Conservation (phyloP, 1,284 basidiomycete genomes). For the Melampsora americana region DNA sequence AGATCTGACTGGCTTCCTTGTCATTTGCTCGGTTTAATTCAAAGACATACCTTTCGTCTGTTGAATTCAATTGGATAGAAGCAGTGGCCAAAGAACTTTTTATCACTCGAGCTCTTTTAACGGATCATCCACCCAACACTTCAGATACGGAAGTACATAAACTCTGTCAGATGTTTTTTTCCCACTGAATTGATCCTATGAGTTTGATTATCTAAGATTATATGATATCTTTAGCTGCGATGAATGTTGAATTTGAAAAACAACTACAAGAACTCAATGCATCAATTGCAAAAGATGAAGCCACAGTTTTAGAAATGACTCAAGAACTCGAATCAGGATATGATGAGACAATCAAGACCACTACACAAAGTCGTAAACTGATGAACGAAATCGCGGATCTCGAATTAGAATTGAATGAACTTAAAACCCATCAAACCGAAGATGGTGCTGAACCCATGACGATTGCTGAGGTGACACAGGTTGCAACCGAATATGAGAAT, state of each 20-base stretch:
- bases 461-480: slow-evolving; percentile 31
- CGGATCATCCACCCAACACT: slow-evolving; percentile 14
- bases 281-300: slow-evolving; percentile 18
- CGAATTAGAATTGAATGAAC: slow-evolving; percentile 38
- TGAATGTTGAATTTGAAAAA: slow-evolving; percentile 19
- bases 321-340: slow-evolving; percentile 33
- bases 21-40: background rate
- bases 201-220: background rate
- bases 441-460: slow-evolving; percentile 40
- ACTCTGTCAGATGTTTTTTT: slow-evolving; percentile 1
- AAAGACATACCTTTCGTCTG: slow-evolving; percentile 32
- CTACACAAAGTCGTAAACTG: slow-evolving; percentile 19
- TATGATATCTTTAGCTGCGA: background rate
- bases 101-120: slow-evolving; percentile 21
- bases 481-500: slow-evolving; percentile 23
- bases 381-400: slow-evolving; percentile 38
- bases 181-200: background rate
- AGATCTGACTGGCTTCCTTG: background rate
- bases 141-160: slow-evolving; percentile 24
- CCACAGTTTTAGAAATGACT: slow-evolving; percentile 22
- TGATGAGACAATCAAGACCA: slow-evolving; percentile 4
- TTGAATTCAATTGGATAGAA: slow-evolving; percentile 42
- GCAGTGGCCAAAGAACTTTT: slow-evolving; percentile 40
- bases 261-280: slow-evolving; percentile 14
- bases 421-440: slow-evolving; percentile 41